Percentiles rank a stretch among this genome's conserved stretches.
phyloP scores from a whole-genome alignment of 139 green algal genomes.

The Yamagishiella unicocca region DNA sequence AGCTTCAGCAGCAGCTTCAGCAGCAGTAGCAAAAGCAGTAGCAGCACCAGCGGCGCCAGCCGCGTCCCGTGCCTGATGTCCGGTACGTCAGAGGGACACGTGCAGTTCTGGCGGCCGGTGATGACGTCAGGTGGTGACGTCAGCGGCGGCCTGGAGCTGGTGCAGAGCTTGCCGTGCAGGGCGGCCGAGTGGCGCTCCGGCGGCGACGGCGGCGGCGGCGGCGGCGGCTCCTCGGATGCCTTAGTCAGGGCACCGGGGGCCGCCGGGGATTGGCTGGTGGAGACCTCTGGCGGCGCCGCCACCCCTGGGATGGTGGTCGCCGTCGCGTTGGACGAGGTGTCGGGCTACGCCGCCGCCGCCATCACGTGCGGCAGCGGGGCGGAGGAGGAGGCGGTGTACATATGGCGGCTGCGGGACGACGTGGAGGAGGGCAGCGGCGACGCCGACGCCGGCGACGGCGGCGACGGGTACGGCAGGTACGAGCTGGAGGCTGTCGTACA shows the following conservation, averaged over 20 bases:
- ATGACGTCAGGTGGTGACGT: too few relatives aligned
- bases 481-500: constrained; percentile 52
- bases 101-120: constrained; percentile 53
- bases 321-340: constrained; percentile 36
- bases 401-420: constrained; percentile 44
- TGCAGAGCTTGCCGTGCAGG: constrained; percentile 7
- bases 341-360: constrained; percentile 57
- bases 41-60: neutral
- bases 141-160: constrained; percentile 25
- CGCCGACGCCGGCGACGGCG: neutral
- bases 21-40: constrained; percentile 33
- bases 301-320: constrained; percentile 21
- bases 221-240: neutral
- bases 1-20: neutral
- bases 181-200: neutral
- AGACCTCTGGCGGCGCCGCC: too few relatives aligned
- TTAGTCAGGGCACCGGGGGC: too few relatives aligned
- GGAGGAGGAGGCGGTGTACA: constrained; percentile 56
- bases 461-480: constrained; percentile 26
- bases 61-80: constrained; percentile 50
- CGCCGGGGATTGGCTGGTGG: too few relatives aligned
- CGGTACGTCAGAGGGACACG: constrained; percentile 40
- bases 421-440: too few relatives aligned
- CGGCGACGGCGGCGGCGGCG: neutral
- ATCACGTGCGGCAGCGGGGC: constrained; percentile 58